Base-by-base conservation (phyloP, 139 green algal species). In the Ettlia oleoabundans region DNA sequence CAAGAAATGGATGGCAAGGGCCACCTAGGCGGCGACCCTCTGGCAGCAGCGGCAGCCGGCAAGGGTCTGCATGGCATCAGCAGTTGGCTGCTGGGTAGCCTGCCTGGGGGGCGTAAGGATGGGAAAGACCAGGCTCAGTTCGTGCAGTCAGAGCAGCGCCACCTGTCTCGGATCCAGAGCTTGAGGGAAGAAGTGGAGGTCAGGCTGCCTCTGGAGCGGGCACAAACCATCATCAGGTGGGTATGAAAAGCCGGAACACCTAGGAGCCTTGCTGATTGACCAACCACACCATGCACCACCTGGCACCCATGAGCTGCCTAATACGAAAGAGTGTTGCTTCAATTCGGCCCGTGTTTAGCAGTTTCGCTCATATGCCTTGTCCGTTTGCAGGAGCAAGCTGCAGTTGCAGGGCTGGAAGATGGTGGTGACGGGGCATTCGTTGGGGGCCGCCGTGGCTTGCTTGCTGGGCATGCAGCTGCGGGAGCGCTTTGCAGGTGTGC, bases 391-490 rank as follows among this genome's bases (percentile, higher is more conserved):
- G 73, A 69, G 18, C 40, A 83, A 78, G 69, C 67, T 87, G 55
- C 66, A 86, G 77, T 67, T 63, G 71, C 38, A 75, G 13, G 86
- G 81, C 42, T 95, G 91, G 91, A 63, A 84, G 42, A 52, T 96
- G 58, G 85, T 94, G 55, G 80, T 96, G n/a, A 92, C 89, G 33
- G 92, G 92, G 24, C 88, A 94, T 87, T 89, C 74, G 37, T 86
- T 96, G 70, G 92, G 92, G 0, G 92, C 89, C 0, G 92, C 90
- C 6, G 91, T 93, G 65, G 90, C 92, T 18, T 86, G 85, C 24
- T 83, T 96, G 63, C 69, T 95, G 43, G 85, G 88, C 38, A 78
- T 96, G 21, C 84, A 89, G 38, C 85, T 95, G 70, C 66, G 68
- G 10, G 67, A 88, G 5, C 51, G n/a, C 6, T 92, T 93, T 66